Base-by-base conservation (phyloP, 1,284 basidiomycete genomes). In the Erythrobasidium hasegawianum region DNA sequence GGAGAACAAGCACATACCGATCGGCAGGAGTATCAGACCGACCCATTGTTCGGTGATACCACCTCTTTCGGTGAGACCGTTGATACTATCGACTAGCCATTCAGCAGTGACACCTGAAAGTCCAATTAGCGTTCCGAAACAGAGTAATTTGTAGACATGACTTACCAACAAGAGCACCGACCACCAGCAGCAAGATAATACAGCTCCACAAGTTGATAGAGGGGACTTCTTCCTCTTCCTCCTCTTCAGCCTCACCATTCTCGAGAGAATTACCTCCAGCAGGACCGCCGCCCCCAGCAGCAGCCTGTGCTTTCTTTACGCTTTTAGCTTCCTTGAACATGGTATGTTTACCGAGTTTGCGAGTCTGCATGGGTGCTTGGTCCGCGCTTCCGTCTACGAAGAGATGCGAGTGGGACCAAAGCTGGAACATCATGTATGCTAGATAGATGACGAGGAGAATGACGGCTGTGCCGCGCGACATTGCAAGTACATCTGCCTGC, bases 381-480 rank as follows among this genome's bases (percentile, higher is more conserved):
- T 73, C 71, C 61, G 68, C 64, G 18, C 33, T 67, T 72, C 74
- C 70, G 16, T 79, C 75, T 70, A 82, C 77, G 75, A 89, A 94
- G 5, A 93, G 79, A 39, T 81, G 77, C 52, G 87, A 83, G 78
- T 95, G 91, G 0, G 89, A 88, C 76, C 85, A 90, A 10, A 95
- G 84, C 75, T 93, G 90, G 81, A 95, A 95, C 53, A 87, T 75
- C 16, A 94, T 82, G 57, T 66, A 64, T 40, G 58, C 66, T 20
- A 69, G 43, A 68, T 66, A 68, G 59, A 60, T 86, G 76, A 90
- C 81, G 14, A 94, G 82, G 1, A 94, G 81, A 58, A 95, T 84
- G 64, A 95, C 82, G 0, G 90, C 83, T 16, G 90, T 89, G 14
- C 88, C 91, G 70, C 86, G 88, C 72, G 86, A 88, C 78, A 92